Conservation (phyloP, 805 yeast genomes). For the Zygoascus ofunaensis region DNA sequence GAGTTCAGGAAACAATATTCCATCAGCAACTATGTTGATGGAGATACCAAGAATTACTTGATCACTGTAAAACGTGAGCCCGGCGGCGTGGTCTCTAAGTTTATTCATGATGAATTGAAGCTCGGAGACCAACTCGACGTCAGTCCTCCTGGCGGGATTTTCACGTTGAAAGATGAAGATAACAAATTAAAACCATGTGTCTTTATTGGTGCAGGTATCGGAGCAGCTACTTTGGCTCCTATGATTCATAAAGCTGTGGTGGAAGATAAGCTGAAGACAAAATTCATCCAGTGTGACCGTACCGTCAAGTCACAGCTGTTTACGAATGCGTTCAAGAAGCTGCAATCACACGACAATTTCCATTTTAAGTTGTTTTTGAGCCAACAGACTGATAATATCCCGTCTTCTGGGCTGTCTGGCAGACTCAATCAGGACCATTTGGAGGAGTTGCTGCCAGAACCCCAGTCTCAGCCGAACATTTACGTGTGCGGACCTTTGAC, state of each 20-base stretch:
- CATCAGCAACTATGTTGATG: slow-evolving; percentile 30
- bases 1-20: slow-evolving; percentile 52
- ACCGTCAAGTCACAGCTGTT: slow-evolving; percentile 12
- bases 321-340: slow-evolving; percentile 1
- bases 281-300: slow-evolving; percentile 31
- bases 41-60: slow-evolving; percentile 34
- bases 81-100: slow-evolving; percentile 43
- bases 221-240: slow-evolving; percentile 54
- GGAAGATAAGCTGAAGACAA: slow-evolving; percentile 25
- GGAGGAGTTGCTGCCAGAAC: slow-evolving; percentile 2
- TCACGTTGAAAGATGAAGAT: slow-evolving; percentile 23
- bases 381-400: background rate
- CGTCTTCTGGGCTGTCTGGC: slow-evolving; percentile 3
- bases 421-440: slow-evolving; percentile 4
- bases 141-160: slow-evolving; percentile 52
- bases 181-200: slow-evolving; percentile 21
- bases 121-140: slow-evolving; percentile 43
- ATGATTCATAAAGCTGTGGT: slow-evolving; percentile 28
- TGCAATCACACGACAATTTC: slow-evolving; percentile 8
- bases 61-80: slow-evolving; percentile 45
- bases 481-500: slow-evolving; percentile 7
- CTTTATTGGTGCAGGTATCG: slow-evolving; percentile 54
- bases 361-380: slow-evolving; percentile 8
- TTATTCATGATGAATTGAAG: slow-evolving; percentile 38
- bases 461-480: slow-evolving; percentile 1